Evolutionary conservation across 176 grass and related monocot genomes (phyloP), one percentile per base, ranked within the genome.

Genomic region (Olyra latifolia): DNA sequence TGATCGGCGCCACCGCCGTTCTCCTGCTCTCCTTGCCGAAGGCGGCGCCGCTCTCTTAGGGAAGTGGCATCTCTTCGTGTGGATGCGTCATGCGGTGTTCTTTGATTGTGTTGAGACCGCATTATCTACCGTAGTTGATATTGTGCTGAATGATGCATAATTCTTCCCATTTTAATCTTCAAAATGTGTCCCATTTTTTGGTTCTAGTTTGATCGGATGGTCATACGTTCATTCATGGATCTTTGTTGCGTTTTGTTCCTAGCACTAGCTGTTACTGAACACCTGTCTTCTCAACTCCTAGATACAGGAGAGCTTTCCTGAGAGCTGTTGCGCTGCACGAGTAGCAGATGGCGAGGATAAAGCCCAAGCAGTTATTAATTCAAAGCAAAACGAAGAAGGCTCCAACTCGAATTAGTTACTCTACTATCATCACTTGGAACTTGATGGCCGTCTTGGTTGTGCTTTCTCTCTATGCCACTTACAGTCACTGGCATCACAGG

Each of bases 341-440:
- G 44, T 55, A 40, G 32, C 63, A 63, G 69, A 93, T 94, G 91
- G 88, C 82, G 50, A 91, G 91, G 69, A 91, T 94, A 82, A 94
- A 94, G 63, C 91, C 91, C 0, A 89, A 91, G 73, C 91, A 94
- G 66, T 65, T 94, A 63, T 80, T 94, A 72, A 88, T 94, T 48
- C 91, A 88, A 77, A 94, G 91, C 80, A 94, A 94, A 72, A 77
- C 80, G 11, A 94, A 94, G 88, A 94, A 91, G 62, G 79, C 38
- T 8, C 91, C 88, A 16, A 83, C 85, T 61, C 86, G 85, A 64
- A 79, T 88, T 80, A 94, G 88, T 58, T 76, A 90, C 72, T 88
- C 85, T n/a, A 82, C 69, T 46, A 86, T 94, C 60, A 30, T 94
- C 50, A 76, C 85, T 47, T 87, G 88, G 80, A 90, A 87, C 76